Evolutionary conservation across 108 stramenopile species (phyloP), one percentile per base, ranked within the genome.

Genomic region (Epipyxis sp.): DNA sequence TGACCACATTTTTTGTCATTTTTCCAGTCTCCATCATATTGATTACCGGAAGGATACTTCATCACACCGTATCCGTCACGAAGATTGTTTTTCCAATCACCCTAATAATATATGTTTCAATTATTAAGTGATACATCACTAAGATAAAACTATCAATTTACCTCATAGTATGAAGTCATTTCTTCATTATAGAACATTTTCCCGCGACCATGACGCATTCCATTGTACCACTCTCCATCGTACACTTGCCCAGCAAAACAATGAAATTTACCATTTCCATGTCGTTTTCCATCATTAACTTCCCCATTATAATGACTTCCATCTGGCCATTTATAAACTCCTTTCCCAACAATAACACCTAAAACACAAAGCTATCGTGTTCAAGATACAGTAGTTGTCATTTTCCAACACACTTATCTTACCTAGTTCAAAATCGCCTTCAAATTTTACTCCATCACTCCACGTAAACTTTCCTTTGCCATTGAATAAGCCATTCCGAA

Each of bases 381-480:
- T n/a, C n/a, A n/a, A n/a, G n/a, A n/a, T n/a, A n/a, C n/a, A n/a
- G n/a, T n/a, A n/a, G n/a, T n/a, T n/a, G n/a, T n/a, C n/a, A n/a
- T n/a, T n/a, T n/a, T n/a, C n/a, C n/a, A n/a, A n/a, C n/a, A n/a
- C n/a, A n/a, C n/a, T n/a, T n/a, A n/a, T 6, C 13, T 3, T 39
- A 46, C 34, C 34, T 3, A 13, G 71, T 10, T 46, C 25, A 37
- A 74, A 74, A 32, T 74, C 71, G 34, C 71, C 71, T 27, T 74
- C 50, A 42, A 42, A 74, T 13, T 30, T 57, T 37, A 74, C 71
- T 10, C 50, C 50, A 74, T 74, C 71, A 27, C 41, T 3, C 71
- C 71, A 74, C 3, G 50, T 57, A 74, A 74, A 74, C 50, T 46
- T 74, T 6, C 71, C 71, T 74, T 74, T 74, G 3, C 71, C 71